Conservation (phyloP, 345 rosid species). For the Angophora floribunda region DNA sequence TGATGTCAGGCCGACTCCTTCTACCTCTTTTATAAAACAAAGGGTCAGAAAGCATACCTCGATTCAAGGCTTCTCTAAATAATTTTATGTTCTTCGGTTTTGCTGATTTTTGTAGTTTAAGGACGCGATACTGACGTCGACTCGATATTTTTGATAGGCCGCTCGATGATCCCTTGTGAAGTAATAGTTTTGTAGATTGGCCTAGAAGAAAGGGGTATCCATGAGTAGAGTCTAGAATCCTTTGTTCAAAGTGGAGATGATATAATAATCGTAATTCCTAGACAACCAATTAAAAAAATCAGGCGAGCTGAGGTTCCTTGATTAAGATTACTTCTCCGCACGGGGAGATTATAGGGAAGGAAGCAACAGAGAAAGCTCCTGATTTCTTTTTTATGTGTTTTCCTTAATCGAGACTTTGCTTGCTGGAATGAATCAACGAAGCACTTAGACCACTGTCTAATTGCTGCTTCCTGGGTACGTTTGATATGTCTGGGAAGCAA, state of each 20-base stretch:
- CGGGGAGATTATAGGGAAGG: neutral
- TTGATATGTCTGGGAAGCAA: neutral
- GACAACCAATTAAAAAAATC: neutral
- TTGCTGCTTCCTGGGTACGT: neutral
- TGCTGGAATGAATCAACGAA: neutral
- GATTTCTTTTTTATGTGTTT: neutral
- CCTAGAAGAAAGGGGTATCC: neutral
- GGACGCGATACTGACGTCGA: neutral
- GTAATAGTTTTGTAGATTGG: neutral
- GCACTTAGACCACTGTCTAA: neutral
- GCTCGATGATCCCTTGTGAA: neutral
- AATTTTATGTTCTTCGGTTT: neutral
- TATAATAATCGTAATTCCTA: neutral
- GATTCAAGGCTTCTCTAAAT: neutral
- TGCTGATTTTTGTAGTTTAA: neutral
- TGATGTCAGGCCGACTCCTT: neutral
- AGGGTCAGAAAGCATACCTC: neutral
- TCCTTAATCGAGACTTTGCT: neutral
- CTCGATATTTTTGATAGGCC: neutral
- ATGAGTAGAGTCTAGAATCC: neutral
- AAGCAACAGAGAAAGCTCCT: neutral
- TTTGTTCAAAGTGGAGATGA: neutral
- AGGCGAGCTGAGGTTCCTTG: neutral
- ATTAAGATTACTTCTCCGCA: neutral
- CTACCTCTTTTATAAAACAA: neutral